phyloP scores from a whole-genome alignment of 2,329 filamentous ascomycete species.

The Penicillium griseofulvum region DNA sequence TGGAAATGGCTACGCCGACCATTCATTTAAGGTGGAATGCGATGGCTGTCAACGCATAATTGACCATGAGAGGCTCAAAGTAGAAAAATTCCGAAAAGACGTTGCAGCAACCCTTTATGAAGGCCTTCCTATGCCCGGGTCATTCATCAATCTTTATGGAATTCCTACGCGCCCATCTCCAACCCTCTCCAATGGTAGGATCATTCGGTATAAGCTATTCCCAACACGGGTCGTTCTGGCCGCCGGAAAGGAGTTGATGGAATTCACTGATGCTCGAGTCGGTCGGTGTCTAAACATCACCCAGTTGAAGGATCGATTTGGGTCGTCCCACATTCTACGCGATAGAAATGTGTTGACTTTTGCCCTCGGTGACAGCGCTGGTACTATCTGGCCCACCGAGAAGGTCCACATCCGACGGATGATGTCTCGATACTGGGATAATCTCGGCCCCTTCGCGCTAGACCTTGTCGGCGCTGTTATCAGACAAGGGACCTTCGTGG shows the following conservation, averaged over 20 bases:
- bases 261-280: slow-evolving; percentile 54
- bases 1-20: slow-evolving; percentile 33
- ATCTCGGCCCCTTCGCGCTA: slow-evolving; percentile 37
- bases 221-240: slow-evolving; percentile 8
- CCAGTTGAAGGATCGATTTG: slow-evolving; percentile 32
- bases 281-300: slow-evolving; percentile 46
- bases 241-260: slow-evolving; percentile 47
- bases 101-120: slow-evolving; percentile 47
- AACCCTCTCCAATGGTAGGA: background rate
- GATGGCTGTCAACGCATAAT: slow-evolving; percentile 50
- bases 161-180: slow-evolving; percentile 35
- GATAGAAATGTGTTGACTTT: slow-evolving; percentile 49
- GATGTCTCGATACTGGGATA: slow-evolving; percentile 46
- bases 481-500: slow-evolving; percentile 42
- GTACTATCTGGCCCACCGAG: background rate
- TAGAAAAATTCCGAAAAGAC: slow-evolving; percentile 61
- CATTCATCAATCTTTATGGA: slow-evolving; percentile 58
- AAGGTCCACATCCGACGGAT: slow-evolving; percentile 44
- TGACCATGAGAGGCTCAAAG: slow-evolving; percentile 58
- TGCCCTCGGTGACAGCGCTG: slow-evolving; percentile 15
- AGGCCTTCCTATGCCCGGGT: slow-evolving; percentile 62
- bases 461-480: slow-evolving; percentile 44
- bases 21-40: slow-evolving; percentile 53
- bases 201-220: slow-evolving; percentile 18
- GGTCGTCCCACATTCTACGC: slow-evolving; percentile 29